Evolutionary conservation across 208 protist genomes (phyloP).

Genomic region (Naegleria gruberi): DNA sequence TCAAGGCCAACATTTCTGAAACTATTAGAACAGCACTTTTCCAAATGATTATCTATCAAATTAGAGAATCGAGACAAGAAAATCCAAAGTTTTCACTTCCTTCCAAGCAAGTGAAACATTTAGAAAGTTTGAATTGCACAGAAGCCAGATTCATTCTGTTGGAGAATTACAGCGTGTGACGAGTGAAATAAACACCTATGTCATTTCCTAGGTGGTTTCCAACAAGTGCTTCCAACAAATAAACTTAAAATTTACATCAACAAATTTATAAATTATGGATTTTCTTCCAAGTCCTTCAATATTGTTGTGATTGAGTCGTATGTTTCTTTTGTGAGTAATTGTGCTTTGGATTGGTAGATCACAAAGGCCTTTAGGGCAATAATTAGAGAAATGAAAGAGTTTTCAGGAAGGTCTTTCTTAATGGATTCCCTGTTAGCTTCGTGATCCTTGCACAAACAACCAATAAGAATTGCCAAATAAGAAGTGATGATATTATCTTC

Average conservation of each 20-base stretch:
- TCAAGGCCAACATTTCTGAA: background rate
- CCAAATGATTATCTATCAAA: background rate
- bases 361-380: background rate
- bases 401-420: background rate
- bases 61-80: background rate
- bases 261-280: background rate
- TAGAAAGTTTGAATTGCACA: background rate
- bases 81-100: background rate
- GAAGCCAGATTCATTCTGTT: background rate
- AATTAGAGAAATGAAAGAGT: background rate
- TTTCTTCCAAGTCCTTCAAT: background rate
- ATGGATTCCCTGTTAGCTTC: background rate
- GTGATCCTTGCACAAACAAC: background rate
- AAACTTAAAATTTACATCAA: too few species aligned
- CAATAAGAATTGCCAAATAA: background rate
- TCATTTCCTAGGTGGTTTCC: too few species aligned
- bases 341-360: background rate
- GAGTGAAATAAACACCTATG: background rate
- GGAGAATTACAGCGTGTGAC: background rate
- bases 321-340: background rate
- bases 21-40: background rate
- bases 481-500: conserved; percentile 1
- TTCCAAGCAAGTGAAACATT: background rate
- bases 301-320: background rate
- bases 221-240: too few species aligned